Percentiles rank a stretch among this genome's conserved stretches.
phyloP scores from a whole-genome alignment of 176 grass and related monocot species.

The Neostapfia colusana region DNA sequence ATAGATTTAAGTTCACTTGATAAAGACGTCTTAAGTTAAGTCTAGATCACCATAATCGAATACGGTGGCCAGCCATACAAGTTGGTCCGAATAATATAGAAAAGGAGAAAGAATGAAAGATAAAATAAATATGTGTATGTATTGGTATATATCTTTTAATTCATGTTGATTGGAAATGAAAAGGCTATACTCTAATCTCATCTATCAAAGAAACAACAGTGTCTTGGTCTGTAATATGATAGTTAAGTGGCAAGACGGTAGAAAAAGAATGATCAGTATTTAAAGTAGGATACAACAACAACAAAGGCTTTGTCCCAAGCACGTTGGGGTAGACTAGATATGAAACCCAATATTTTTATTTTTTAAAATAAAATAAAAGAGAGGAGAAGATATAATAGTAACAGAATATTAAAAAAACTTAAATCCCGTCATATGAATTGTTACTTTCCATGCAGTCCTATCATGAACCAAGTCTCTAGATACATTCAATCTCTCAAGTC shows the following conservation, averaged over 20 bases:
- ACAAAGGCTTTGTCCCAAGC: no score
- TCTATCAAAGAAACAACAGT: conserved; percentile 29
- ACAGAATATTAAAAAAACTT: no score
- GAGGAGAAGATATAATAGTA: no score
- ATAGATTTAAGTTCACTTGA: conserved; percentile 45
- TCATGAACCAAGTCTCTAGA: no score
- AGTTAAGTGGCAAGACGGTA: conserved; percentile 21
- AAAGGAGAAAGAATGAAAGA: neutral
- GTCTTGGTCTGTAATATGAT: conserved; percentile 9
- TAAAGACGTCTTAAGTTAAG: conserved; percentile 36
- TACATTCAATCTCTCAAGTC: no score
- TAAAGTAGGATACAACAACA: no score
- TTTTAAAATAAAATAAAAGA: no score
- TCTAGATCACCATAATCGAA: conserved; percentile 45
- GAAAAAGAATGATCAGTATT: neutral
- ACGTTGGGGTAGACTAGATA: no score
- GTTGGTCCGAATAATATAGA: conserved; percentile 30
- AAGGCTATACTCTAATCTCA: conserved; percentile 34
- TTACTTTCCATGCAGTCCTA: no score
- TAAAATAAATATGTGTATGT: conserved; percentile 28
- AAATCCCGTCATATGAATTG: no score
- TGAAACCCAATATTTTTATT: no score
- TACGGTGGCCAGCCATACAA: conserved; percentile 26
- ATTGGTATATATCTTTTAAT: conserved; percentile 27
- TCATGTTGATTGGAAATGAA: conserved; percentile 30